Base-by-base conservation (phyloP, 2,329 filamentous ascomycete genomes). In the Curvularia hawaiiensis region DNA sequence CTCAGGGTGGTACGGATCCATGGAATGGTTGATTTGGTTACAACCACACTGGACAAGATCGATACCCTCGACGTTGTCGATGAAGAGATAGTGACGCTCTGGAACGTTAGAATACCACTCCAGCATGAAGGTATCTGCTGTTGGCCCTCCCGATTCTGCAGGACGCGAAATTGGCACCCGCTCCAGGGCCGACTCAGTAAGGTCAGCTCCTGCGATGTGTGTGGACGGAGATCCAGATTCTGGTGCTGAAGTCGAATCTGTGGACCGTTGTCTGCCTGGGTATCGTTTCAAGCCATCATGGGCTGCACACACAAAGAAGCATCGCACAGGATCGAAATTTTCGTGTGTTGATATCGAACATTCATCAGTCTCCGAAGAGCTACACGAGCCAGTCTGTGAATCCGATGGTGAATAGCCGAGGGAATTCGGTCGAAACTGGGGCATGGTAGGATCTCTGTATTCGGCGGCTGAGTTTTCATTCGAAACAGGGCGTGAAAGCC, bases 391-490 rank as follows among this genome's bases (percentile, higher is more conserved):
- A 54, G n/a, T 39, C n/a, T 38, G 46, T 6, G 38, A 31, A 18
- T 24, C 33, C 9, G 38, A 14, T 14, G 30, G 24, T 20, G 52
- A 20, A 40, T 59, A 24, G 20, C 56, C 58, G 5, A 63, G 59
- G 31, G 75, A 79, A 62, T 88, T 84, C n/a, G 87, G 88, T 6
- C 85, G 82, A 68, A 89, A 89, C 65, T 90, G 88, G 9, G 88
- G 88, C 73, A 90, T 79, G 0, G 88, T 90, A 8, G 85, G 85
- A 64, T 91, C 88, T 8, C 79, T 63, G 41, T 56, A 47, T 7
- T 41, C 9, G 35, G 33, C 30, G 35, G 38, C 20, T 18, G 30
- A 14, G 38, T 11, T 31, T 50, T 31, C 28, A 33, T 22, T 26
- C n/a, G 33, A 2, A 10, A 11, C n/a, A 12, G 33, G 45, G 31